Conservation (phyloP, 495 filamentous ascomycete genomes). For the Neurospora sp. region DNA sequence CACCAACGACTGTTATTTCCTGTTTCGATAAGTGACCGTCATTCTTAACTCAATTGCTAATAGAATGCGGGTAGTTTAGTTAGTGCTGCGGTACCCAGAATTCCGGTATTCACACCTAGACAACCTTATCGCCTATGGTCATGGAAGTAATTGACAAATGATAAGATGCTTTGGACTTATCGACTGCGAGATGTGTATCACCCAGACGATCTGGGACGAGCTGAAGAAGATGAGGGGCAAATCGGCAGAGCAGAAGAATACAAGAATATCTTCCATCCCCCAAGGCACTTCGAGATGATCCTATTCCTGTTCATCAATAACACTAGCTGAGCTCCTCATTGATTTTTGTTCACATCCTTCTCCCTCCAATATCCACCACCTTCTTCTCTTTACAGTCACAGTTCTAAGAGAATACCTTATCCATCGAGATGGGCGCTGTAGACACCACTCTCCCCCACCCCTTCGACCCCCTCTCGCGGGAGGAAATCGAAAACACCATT, state of each 20-base stretch:
- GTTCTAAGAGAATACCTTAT: too few relatives aligned
- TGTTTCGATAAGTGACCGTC: background rate
- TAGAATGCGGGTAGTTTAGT: too few relatives aligned
- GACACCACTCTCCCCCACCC: slow-evolving; percentile 46
- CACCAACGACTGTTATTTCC: background rate
- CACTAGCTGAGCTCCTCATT: too few relatives aligned
- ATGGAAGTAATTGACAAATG: background rate
- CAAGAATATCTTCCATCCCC: background rate
- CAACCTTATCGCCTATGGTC: background rate
- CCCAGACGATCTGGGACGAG: background rate
- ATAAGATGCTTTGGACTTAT: background rate
- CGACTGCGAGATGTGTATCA: background rate
- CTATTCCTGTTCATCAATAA: background rate
- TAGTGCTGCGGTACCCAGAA: background rate
- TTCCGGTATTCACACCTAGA: background rate
- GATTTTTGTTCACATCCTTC: background rate
- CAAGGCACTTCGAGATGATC: background rate
- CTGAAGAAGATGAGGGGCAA: background rate
- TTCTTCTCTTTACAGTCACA: too few relatives aligned
- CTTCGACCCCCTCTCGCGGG: slow-evolving; percentile 68
- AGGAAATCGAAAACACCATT: slow-evolving; percentile 71
- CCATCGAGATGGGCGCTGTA: slow-evolving; percentile 14
- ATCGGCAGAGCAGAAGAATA: background rate
- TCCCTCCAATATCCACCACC: background rate
- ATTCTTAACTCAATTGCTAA: background rate